phyloP scores from a whole-genome alignment of 225 moss, liverwort and hornwort species.

The Takakia lepidozioides region DNA sequence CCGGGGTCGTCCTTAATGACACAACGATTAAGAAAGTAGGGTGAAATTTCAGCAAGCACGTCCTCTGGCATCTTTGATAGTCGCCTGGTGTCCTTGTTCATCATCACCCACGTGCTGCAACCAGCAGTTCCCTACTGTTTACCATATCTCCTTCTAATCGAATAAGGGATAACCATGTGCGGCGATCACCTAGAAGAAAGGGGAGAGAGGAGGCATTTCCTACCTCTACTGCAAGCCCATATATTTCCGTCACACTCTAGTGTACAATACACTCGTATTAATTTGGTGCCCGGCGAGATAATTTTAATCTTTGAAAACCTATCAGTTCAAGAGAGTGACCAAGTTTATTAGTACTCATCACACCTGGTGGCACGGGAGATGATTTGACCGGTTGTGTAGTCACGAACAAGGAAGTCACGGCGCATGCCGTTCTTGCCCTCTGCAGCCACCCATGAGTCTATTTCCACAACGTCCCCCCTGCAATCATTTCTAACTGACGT shows the following conservation, averaged over 20 bases:
- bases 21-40: conserved; percentile 52
- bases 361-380: conserved; percentile 58
- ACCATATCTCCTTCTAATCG: too few species aligned
- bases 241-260: too few species aligned
- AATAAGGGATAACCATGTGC: too few species aligned
- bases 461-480: conserved; percentile 67
- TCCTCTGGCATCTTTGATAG: conserved; percentile 85
- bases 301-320: too few species aligned
- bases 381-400: conserved; percentile 41
- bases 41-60: conserved; percentile 65
- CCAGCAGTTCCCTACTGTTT: too few species aligned
- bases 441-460: conserved; percentile 60
- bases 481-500: too few species aligned
- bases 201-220: too few species aligned
- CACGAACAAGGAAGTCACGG: conserved; percentile 52
- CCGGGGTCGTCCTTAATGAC: conserved; percentile 61
- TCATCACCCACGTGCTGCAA: conserved; percentile 85
- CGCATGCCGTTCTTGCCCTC: conserved; percentile 72
- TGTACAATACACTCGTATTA: too few species aligned
- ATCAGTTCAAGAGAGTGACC: too few species aligned
- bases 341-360: not conserved
- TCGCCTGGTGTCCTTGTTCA: conserved; percentile 84
- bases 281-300: too few species aligned
- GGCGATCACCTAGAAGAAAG: too few species aligned
- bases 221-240: too few species aligned